Base-by-base conservation (phyloP, 2,329 filamentous ascomycete species). In the Penicillium sp. region DNA sequence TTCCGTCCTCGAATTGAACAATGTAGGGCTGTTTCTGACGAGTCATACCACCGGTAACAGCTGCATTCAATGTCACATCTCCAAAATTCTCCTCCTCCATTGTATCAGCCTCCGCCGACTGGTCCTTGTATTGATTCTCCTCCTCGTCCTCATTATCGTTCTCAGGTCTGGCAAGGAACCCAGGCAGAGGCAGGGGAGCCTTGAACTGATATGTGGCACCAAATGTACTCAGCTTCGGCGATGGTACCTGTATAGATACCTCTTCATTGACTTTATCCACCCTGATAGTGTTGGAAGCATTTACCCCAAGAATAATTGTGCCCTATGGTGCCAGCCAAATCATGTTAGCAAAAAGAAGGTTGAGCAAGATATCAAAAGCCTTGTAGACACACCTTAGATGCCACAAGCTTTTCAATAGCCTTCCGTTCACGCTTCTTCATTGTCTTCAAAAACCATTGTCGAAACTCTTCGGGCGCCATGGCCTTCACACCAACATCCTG, bases 401-500 rank as follows among this genome's bases (percentile, higher is more conserved):
- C 62, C 16, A 79, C 75, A 61, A 79, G 35, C 19, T 66, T 65
- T 53, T 77, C 66, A 14, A 79, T 51, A 26, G 65, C 63, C 39
- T 68, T 66, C 50, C 73, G 67, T 60, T 79, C 77, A 49, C 70
- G 68, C 29, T 61, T 70, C 61, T 74, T 75, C 75, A 79, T 77
- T 3, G 58, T 68, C 35, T 68, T 70, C 58, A 77, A 58, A 52
- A 77, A 77, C 75, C 75, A 78, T 21, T 56, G 60, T 29, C 74
- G 70, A 62, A 78, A 78, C 60, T 78, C 70, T 44, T 69, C 64
- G n/a, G 70, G 65, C 33, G 67, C 65, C 72, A 74, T 74, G 2
- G 73, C 63, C 62, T 68, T 72, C 9, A 76, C 68, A 2, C 76
- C 76, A 6, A 79, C 60, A 21, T 75, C 59, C 58, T 64, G 63